Evolutionary conservation across 2,329 filamentous ascomycete species (phyloP).

Genomic region (Penicillium sp.): DNA sequence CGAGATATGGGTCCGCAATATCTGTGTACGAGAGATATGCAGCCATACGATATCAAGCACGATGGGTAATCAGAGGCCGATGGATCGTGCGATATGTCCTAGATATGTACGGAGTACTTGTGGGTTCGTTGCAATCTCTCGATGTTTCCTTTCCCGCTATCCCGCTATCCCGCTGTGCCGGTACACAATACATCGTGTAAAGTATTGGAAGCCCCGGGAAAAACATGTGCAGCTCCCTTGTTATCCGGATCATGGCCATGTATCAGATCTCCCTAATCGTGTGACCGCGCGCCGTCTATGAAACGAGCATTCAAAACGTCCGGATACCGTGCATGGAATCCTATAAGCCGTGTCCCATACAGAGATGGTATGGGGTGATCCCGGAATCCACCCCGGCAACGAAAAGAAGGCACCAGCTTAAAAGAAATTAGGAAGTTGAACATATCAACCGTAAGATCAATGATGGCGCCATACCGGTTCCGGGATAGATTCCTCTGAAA

Average conservation of each 20-base stretch:
- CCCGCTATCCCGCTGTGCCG: background rate
- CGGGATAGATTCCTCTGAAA: conserved; percentile 6
- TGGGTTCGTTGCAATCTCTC: background rate
- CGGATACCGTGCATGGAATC: background rate
- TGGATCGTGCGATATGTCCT: background rate
- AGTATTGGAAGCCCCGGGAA: background rate
- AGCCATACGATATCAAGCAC: background rate
- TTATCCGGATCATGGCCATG: background rate
- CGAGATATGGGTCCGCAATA: background rate
- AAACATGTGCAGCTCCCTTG: background rate
- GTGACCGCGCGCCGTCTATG: background rate
- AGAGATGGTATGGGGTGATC: background rate
- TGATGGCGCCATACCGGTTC: background rate
- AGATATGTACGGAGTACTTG: background rate
- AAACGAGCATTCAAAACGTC: background rate
- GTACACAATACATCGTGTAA: background rate
- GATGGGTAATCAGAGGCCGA: background rate
- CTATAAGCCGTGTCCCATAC: background rate
- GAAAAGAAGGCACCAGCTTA: background rate
- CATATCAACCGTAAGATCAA: background rate
- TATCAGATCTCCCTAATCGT: background rate
- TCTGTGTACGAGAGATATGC: background rate
- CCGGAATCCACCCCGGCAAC: background rate
- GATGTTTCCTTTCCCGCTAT: background rate
- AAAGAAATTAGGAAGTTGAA: background rate